Percentiles rank a stretch among this genome's conserved stretches.
phyloP scores from a whole-genome alignment of 345 rosid genomes.

The Lumnitzera littorea region DNA sequence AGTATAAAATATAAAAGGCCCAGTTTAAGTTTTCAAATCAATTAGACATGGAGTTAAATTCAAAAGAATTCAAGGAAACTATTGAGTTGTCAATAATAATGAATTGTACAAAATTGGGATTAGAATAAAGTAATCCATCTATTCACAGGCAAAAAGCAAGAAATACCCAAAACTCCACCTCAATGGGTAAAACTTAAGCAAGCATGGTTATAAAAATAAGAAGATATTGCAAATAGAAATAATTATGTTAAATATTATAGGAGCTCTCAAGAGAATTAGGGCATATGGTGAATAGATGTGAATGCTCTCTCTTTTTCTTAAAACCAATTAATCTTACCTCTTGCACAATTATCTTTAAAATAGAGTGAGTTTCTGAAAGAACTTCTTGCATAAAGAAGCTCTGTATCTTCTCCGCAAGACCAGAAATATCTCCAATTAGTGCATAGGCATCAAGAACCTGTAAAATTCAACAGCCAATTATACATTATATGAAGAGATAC shows the following conservation, averaged over 20 bases:
- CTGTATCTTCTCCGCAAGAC: conserved; percentile 96
- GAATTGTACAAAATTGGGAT: not conserved
- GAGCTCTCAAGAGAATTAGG: no score
- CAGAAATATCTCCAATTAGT: conserved; percentile 90
- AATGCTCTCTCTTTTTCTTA: not conserved
- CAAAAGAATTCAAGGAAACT: not conserved
- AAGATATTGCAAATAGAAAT: no score
- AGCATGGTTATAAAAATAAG: no score
- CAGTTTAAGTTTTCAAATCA: no score
- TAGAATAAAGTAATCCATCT: not conserved
- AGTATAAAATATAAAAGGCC: no score
- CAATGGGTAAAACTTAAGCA: no score
- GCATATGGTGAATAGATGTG: conserved; percentile 3
- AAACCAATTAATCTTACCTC: conserved; percentile 49
- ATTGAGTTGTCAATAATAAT: not conserved
- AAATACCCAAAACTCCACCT: no score
- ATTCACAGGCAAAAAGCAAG: no score
- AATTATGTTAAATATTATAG: no score
- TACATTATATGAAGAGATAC: conserved; percentile 7
- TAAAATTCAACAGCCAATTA: conserved; percentile 9
- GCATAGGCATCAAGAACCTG: conserved; percentile 99
- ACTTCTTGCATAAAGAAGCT: conserved; percentile 98
- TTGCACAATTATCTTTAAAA: conserved; percentile 59
- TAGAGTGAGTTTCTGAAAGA: conserved; percentile 81
- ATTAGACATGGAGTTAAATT: no score